Base-by-base conservation (phyloP, 306 rosid species). In the barrel medic (Medicago truncatula) region DNA sequence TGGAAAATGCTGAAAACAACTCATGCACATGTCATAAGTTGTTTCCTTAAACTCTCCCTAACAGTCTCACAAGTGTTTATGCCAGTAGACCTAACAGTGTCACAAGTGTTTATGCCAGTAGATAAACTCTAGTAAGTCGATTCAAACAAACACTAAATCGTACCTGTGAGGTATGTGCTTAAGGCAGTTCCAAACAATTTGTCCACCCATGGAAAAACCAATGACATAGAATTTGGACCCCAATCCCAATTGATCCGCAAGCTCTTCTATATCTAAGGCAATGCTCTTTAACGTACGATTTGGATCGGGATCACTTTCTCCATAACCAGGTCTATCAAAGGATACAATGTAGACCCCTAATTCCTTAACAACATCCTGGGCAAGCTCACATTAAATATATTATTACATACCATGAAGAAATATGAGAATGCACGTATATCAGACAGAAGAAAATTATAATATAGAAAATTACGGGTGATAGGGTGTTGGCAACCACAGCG, bases 251-350 rank as follows among this genome's bases (percentile, higher is more conserved):
- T 88, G 78, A 86, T 92, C 99, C 59, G 97, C 97, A 83, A 95
- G 92, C 76, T 90, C 97, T 80, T 92, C 99, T 62, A 92, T 75
- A 86, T 95, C 98, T 62, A 78, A 53, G 66, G 97, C 97, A 56
- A 86, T 67, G 85, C 92, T 87, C 84, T 95, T 90, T 41, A 53
- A 73, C 2, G 93, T 87, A 59, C 89, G 82, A 69, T 89, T 84
- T 56, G 98, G 98, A 87, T 94, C 86, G 8, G 96, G 98, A 79
- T 91, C 97, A 41, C 98, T 94, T 81, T 94, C 98, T 57, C 97
- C 97, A 77, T 95, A 90, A 69, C 98, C 98, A 76, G 97, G 93
- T 79, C 91, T 92, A 80, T 95, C 99, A 38, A 89, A 87, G 52
- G 99, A 83, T 61, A 92, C 83, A 56, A 83, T 9, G 60, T 92